phyloP scores from a whole-genome alignment of 2,329 filamentous ascomycete genomes.

The Akanthomyces lecanii region DNA sequence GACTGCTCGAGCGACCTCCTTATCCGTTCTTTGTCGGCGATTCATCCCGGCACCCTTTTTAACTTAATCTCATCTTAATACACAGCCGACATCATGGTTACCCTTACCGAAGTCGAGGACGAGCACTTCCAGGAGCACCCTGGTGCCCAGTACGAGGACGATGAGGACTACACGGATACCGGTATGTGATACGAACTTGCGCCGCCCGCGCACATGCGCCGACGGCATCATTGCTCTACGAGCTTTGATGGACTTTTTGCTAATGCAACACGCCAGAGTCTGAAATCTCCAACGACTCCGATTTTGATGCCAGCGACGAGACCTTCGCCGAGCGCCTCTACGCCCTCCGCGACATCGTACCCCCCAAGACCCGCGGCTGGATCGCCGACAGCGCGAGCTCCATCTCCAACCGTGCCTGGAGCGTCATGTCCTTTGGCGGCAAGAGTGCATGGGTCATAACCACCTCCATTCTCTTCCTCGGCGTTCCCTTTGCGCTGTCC shows the following conservation, averaged over 20 bases:
- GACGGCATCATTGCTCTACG: not conserved
- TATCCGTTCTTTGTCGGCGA: not conserved
- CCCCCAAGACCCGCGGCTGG: constrained; percentile 65
- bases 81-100: constrained; percentile 67
- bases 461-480: constrained; percentile 83
- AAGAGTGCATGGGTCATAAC: constrained; percentile 88
- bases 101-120: constrained; percentile 93
- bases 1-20: not conserved
- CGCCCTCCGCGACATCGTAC: constrained; percentile 72
- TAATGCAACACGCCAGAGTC: constrained; percentile 53
- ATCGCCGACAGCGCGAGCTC: constrained; percentile 59
- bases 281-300: constrained; percentile 77
- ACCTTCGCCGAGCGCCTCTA: constrained; percentile 64
- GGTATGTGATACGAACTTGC: constrained; percentile 51
- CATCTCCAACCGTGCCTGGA: constrained; percentile 45
- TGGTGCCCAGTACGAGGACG: constrained; percentile 74
- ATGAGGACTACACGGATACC: constrained; percentile 91
- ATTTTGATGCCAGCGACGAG: constrained; percentile 58
- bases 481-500: constrained; percentile 88
- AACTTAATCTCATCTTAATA: constrained; percentile 13
- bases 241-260: not conserved
- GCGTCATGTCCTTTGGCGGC: constrained; percentile 66
- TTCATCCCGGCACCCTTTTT: not conserved
- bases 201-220: not conserved
- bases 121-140: constrained; percentile 81